Percentiles rank a stretch among this genome's conserved stretches.
Evolutionary conservation across 805 yeast genomes (phyloP).

Genomic region (Spathaspora sp.): DNA sequence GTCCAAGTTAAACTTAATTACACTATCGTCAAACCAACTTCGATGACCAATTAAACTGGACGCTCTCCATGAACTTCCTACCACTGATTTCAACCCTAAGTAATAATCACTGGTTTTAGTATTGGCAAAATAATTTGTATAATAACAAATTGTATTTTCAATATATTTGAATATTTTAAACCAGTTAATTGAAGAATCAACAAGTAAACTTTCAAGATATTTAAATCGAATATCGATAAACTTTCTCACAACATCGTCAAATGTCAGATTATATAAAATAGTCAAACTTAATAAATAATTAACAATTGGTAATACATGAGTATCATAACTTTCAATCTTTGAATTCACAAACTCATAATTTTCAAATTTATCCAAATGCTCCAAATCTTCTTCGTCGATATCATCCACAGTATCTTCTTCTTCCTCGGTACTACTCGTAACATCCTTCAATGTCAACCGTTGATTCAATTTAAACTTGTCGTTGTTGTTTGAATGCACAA

Average conservation of each 20-base stretch:
- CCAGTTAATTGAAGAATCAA: constrained; percentile 20
- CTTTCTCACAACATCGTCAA: constrained; percentile 17
- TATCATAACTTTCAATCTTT: constrained; percentile 7
- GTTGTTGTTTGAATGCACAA: constrained; percentile 12
- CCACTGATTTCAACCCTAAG: not conserved
- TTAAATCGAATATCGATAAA: constrained; percentile 21
- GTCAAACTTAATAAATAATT: constrained; percentile 31
- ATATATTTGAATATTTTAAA: constrained; percentile 25
- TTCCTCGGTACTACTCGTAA: not conserved
- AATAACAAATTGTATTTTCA: constrained; percentile 30
- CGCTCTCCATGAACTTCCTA: constrained; percentile 23
- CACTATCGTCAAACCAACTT: constrained; percentile 26
- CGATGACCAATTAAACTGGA: constrained; percentile 26
- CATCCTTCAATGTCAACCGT: constrained; percentile 8
- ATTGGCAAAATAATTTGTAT: constrained; percentile 18
- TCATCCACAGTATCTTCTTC: constrained; percentile 4
- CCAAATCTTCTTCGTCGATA: not conserved
- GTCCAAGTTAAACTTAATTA: constrained; percentile 12
- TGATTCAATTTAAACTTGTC: constrained; percentile 16
- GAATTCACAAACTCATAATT: constrained; percentile 5
- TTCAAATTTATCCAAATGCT: constrained; percentile 3
- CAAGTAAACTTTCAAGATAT: constrained; percentile 10
- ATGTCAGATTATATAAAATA: constrained; percentile 20
- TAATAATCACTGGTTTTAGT: constrained; percentile 4
- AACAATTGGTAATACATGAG: constrained; percentile 20